Evolutionary conservation across 768 basidiomycete species (phyloP), one percentile per base, ranked within the genome.

Genomic region (Atractiella rhizophila): DNA sequence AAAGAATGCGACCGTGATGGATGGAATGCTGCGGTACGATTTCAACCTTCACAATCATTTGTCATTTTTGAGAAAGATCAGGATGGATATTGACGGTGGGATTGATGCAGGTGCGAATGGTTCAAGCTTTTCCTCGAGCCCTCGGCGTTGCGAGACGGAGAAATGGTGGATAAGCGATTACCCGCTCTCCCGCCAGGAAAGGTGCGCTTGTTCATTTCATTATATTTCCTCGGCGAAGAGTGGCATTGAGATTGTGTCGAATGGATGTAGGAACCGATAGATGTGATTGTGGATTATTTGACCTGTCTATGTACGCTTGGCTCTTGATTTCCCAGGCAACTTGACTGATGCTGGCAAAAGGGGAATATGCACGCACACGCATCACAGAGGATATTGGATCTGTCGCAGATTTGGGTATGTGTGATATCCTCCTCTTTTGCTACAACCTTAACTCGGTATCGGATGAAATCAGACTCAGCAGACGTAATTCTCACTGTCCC

Each of bases 41-140:
- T 68, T 25, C 25, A 5, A 37, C 7, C n/a, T 34, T 20, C 16
- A n/a, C n/a, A n/a, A n/a, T n/a, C n/a, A n/a, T n/a, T n/a, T n/a
- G n/a, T n/a, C n/a, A n/a, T n/a, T n/a, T n/a, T n/a, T n/a, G n/a
- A n/a, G n/a, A n/a, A n/a, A n/a, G n/a, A n/a, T n/a, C n/a, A n/a
- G n/a, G n/a, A n/a, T n/a, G n/a, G n/a, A n/a, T n/a, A n/a, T n/a
- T n/a, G n/a, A n/a, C n/a, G n/a, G n/a, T n/a, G n/a, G n/a, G n/a
- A n/a, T n/a, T n/a, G n/a, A n/a, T n/a, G 20, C 42, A 50, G 46
- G 19, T 32, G 47, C 43, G 47, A 45, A 34, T 51, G 50, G 73
- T 86, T 83, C 64, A 85, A 85, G 54, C 62, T 85, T 38, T 80
- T 78, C 57, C 63, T 86, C 43, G 79, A 83, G 52, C 81, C 82